These are phyloP conservation scores for Penicillium sumatraense DNA, from an alignment of 2,329 filamentous ascomycete species.

Conservation along the genomic window DNA sequence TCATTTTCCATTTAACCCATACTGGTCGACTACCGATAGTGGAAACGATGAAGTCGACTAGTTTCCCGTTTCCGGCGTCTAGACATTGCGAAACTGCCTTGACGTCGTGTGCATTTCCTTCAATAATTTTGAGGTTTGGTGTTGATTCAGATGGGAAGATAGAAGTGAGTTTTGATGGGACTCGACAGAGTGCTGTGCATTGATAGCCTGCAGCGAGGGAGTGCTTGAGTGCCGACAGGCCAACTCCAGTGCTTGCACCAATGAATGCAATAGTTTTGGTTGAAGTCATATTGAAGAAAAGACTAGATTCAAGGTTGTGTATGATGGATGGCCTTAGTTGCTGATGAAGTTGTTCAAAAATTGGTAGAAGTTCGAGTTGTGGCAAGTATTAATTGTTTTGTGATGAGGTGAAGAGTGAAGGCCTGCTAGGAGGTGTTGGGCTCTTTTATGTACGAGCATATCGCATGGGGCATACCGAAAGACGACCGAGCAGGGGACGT, in stretches of 20 bases:
- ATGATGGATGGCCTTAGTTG: background rate
- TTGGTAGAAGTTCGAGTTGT: no score
- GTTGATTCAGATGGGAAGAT: constrained; percentile 44
- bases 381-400: background rate
- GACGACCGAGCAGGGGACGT: background rate
- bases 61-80: constrained; percentile 13
- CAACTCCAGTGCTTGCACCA: constrained; percentile 57
- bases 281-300: constrained; percentile 9
- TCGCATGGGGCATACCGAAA: background rate
- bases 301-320: background rate
- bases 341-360: no score
- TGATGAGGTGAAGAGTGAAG: background rate
- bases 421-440: background rate
- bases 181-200: constrained; percentile 55
- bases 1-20: constrained; percentile 27
- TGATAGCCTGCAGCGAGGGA: constrained; percentile 51
- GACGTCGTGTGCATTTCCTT: constrained; percentile 53
- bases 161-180: constrained; percentile 53
- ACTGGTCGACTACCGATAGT: constrained; percentile 50
- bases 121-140: constrained; percentile 51
- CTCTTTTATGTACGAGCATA: background rate
- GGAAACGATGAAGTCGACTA: constrained; percentile 51
- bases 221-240: constrained; percentile 48
- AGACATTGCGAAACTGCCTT: constrained; percentile 45
- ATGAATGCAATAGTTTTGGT: constrained; percentile 52